Base-by-base conservation (phyloP, 2,329 filamentous ascomycete genomes). In the Ophiosphaerella herpotricha region DNA sequence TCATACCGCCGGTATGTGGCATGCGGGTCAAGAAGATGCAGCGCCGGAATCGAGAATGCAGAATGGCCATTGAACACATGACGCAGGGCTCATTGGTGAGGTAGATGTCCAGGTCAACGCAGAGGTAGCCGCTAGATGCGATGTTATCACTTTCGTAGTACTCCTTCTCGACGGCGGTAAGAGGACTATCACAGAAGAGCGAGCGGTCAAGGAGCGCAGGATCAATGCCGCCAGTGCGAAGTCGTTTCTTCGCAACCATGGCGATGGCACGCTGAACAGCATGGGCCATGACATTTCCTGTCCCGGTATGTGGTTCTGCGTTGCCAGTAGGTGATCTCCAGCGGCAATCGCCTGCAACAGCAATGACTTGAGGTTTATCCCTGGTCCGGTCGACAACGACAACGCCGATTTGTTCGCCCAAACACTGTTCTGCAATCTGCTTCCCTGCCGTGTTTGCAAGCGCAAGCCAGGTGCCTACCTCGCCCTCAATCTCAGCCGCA, bases 21-120 rank as follows among this genome's bases (percentile, higher is more conserved):
- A 96, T 94, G 47, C 89, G 84, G 55, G 86, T 81, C 56, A 84
- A 85, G 74, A 96, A 96, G 34, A 96, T 82, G 43, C 92, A 89
- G 45, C 88, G 86, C 38, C 90, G 87, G 81, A 99, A 96, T 43
- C 94, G 85, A 7, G 93, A 97, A 70, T 97, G 92, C 18, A 97
- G 80, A 61, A 97, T 88, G 1, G 90, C 94, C 94, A 97, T 97
- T 32, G 89, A 91, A 75, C 94, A 99, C 84, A 96, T 95, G 52
- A 96, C 84, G 70, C 94, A 99, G 5, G 94, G 94, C 75, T 99
- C 94, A 68, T 97, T 92, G 2, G 92, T 96, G 53, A 95, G 80
- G 75, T 97, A 97, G 48, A 99, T 83, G 73, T 97, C 93, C 26
- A 99, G 82, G 46, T 91, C 90, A 60, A 96, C 91, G 75, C 93